phyloP scores from a whole-genome alignment of 2,329 filamentous ascomycete species.

The Helotiales sp. region DNA sequence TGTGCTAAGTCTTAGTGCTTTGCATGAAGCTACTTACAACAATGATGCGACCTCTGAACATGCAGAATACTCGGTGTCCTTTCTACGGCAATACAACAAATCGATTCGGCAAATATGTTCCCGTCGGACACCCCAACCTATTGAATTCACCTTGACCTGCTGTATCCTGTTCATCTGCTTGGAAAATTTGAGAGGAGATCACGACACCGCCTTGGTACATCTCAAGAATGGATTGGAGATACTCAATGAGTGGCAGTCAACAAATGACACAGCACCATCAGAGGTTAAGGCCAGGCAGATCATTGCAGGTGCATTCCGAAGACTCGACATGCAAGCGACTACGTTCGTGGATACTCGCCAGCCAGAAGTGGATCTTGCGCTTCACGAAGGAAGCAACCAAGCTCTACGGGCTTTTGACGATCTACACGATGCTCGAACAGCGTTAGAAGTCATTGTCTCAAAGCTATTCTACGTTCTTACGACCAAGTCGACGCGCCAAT shows the following conservation, averaged over 20 bases:
- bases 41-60: background rate
- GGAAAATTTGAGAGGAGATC: slow-evolving; percentile 20
- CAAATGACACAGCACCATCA: background rate
- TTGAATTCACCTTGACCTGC: slow-evolving; percentile 16
- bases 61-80: background rate
- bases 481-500: background rate
- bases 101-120: slow-evolving; percentile 12
- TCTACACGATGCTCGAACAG: slow-evolving; percentile 8
- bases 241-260: slow-evolving; percentile 12
- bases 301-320: slow-evolving; percentile 8
- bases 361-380: slow-evolving; percentile 3
- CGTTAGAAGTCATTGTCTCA: slow-evolving; percentile 14
- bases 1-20: slow-evolving; percentile 12
- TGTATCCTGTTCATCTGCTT: slow-evolving; percentile 24
- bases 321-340: slow-evolving; percentile 23
- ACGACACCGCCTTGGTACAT: slow-evolving; percentile 17
- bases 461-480: slow-evolving; percentile 19
- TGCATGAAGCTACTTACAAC: slow-evolving; percentile 10
- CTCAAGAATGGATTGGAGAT: slow-evolving; percentile 18
- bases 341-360: slow-evolving; percentile 16
- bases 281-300: slow-evolving; percentile 4
- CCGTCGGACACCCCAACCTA: background rate
- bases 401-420: background rate
- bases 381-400: background rate
- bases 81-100: slow-evolving; percentile 13